Evolutionary conservation across 306 rosid genomes (phyloP).

Genomic region (Vicia villosa): DNA sequence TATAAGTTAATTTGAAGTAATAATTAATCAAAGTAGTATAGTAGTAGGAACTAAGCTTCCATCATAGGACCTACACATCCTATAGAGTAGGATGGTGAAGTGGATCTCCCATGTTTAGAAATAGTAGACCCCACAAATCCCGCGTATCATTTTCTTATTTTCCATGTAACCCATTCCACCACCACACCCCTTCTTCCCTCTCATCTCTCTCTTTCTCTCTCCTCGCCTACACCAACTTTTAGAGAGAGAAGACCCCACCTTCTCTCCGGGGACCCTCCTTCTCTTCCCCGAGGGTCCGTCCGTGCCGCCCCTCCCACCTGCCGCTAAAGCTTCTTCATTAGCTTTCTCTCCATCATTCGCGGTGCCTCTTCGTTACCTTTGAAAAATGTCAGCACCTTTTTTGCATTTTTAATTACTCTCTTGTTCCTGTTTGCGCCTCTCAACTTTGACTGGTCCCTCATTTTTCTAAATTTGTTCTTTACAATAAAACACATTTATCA

Average conservation of each 20-base stretch:
- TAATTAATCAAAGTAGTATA: too few species aligned
- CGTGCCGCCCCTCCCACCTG: not conserved
- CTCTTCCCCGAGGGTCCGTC: not conserved
- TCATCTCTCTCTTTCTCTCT: not conserved
- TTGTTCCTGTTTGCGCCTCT: not conserved
- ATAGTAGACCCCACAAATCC: not conserved
- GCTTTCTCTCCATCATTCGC: not conserved
- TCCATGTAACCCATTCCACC: not conserved
- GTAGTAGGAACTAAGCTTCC: too few species aligned
- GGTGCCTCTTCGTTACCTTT: not conserved
- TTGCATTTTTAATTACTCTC: not conserved
- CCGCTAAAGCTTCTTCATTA: slow-evolving; percentile 1
- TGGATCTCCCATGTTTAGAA: not conserved
- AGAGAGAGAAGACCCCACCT: not conserved
- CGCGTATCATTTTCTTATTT: not conserved
- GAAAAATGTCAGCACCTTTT: not conserved
- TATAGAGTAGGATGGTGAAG: not conserved
- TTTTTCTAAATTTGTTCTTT: not conserved
- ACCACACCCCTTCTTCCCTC: not conserved
- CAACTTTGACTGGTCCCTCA: not conserved
- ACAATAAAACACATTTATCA: not conserved
- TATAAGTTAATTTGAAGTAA: too few species aligned
- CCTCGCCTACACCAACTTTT: not conserved
- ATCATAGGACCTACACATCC: too few species aligned
- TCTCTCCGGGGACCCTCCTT: slow-evolving; percentile 5